A percentile compares a stretch with the other conserved stretches of the same genome.
phyloP scores from a whole-genome alignment of 2,329 filamentous ascomycete genomes.

The Corinectria fuckeliana region DNA sequence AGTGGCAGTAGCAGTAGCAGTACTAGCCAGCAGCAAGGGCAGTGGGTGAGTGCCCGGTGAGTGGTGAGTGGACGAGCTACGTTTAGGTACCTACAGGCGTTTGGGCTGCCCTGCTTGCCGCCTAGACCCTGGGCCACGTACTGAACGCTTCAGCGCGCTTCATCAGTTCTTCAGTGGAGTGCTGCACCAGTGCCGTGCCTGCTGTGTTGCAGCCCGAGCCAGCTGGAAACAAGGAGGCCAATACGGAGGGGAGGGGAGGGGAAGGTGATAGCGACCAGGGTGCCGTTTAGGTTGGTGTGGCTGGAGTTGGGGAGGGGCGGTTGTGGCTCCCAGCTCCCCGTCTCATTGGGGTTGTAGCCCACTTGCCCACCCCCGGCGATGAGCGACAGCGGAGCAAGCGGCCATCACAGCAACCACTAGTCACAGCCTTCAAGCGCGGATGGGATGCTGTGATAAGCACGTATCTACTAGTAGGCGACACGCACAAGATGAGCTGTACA shows the following conservation, averaged over 20 bases:
- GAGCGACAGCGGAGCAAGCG: neutral
- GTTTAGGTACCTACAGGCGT: neutral
- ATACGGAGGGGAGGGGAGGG: neutral
- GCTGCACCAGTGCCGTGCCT: too few relatives aligned
- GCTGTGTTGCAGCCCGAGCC: neutral
- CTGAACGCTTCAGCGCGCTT: neutral
- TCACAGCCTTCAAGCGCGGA: constrained; percentile 1
- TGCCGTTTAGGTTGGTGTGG: constrained; percentile 16
- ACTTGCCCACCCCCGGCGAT: constrained; percentile 5
- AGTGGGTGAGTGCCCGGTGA: too few relatives aligned
- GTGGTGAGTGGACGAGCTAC: neutral
- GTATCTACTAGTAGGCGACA: constrained; percentile 7
- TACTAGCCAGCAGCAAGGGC: neutral
- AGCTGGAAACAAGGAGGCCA: neutral
- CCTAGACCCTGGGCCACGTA: too few relatives aligned
- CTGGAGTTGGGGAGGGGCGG: constrained; percentile 16
- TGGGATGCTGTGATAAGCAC: constrained; percentile 13
- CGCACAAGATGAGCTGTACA: constrained; percentile 15
- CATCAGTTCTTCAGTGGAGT: too few relatives aligned
- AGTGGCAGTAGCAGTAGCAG: constrained; percentile 3
- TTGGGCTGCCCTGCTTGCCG: too few relatives aligned
- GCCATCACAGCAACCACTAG: neutral
- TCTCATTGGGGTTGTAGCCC: constrained; percentile 9
- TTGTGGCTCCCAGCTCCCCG: constrained; percentile 8
- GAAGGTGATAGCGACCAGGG: constrained; percentile 6